Evolutionary conservation across 805 yeast species (phyloP).

Genomic region (Novakomyces olei): DNA sequence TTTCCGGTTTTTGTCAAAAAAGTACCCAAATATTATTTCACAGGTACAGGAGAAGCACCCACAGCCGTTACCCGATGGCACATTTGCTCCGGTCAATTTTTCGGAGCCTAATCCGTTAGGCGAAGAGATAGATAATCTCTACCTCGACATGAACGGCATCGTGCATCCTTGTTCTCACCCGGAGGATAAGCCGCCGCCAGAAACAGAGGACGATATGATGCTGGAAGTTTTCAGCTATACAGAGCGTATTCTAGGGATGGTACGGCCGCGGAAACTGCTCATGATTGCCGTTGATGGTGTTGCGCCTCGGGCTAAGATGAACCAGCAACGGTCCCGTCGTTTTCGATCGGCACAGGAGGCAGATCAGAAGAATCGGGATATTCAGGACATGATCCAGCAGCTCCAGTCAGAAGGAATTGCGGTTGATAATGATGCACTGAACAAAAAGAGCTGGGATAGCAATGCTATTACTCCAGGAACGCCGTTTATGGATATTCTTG

Average conservation of each 20-base stretch:
- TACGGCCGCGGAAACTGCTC: slow-evolving; percentile 77
- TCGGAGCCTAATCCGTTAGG: slow-evolving; percentile 78
- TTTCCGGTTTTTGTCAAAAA: slow-evolving; percentile 82
- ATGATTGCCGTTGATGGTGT: slow-evolving; percentile 98
- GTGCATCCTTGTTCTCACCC: slow-evolving; percentile 99
- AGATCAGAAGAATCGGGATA: slow-evolving; percentile 48
- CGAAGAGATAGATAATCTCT: slow-evolving; percentile 65
- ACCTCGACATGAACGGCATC: slow-evolving; percentile 95
- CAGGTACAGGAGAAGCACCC: slow-evolving; percentile 66
- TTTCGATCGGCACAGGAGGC: slow-evolving; percentile 86
- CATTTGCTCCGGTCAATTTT: slow-evolving; percentile 42
- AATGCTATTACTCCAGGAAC: slow-evolving; percentile 98
- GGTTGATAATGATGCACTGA: slow-evolving; percentile 53
- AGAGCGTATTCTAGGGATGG: slow-evolving; percentile 76
- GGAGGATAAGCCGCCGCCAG: slow-evolving; percentile 87
- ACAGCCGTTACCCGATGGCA: slow-evolving; percentile 31
- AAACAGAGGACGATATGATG: slow-evolving; percentile 91
- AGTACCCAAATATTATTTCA: slow-evolving; percentile 82
- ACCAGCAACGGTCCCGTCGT: slow-evolving; percentile 86
- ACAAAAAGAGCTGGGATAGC: slow-evolving; percentile 74
- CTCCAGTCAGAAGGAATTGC: slow-evolving; percentile 44
- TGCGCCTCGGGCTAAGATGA: slow-evolving; percentile 96
- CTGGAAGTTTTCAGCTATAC: slow-evolving; percentile 82
- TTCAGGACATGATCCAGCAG: slow-evolving; percentile 35
- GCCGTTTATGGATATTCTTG: slow-evolving; percentile 84